These are phyloP conservation scores for Boletales sp. DNA, from an alignment of 768 basidiomycete genomes.

Conservation along the genomic window DNA sequence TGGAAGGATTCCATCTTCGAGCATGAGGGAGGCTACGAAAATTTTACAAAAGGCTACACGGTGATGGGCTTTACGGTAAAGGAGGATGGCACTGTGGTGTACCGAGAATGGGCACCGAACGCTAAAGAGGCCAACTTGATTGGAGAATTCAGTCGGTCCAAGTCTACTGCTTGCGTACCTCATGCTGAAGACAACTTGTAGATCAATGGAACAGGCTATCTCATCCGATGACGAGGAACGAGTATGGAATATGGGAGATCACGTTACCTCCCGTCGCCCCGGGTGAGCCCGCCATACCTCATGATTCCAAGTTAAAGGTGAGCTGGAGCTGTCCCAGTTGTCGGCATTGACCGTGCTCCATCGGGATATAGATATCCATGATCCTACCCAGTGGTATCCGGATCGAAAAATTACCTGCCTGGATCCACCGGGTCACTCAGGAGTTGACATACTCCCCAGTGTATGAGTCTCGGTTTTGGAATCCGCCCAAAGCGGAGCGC, in stretches of 20 bases:
- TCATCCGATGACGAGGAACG: slow-evolving; percentile 81
- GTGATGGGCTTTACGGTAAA: slow-evolving; percentile 72
- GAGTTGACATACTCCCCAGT: slow-evolving; percentile 84
- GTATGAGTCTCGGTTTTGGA: slow-evolving; percentile 99
- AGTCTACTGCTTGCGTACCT: background rate
- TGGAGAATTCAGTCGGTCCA: slow-evolving; percentile 91
- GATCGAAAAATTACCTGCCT: slow-evolving; percentile 89
- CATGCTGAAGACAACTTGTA: slow-evolving; percentile 28
- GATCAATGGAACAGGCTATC: slow-evolving; percentile 85
- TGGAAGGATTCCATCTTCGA: slow-evolving; percentile 76
- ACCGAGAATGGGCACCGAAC: slow-evolving; percentile 97
- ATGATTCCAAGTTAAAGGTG: slow-evolving; percentile 95
- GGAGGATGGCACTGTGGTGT: slow-evolving; percentile 64
- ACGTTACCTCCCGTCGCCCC: slow-evolving; percentile 60
- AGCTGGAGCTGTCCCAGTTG: slow-evolving; percentile 9
- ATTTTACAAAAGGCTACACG: slow-evolving; percentile 56
- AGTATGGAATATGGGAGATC: slow-evolving; percentile 90
- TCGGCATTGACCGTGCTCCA: background rate
- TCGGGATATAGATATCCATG: slow-evolving; percentile 78
- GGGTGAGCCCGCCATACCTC: slow-evolving; percentile 81
- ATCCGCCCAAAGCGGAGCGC: slow-evolving; percentile 67
- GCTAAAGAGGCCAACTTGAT: slow-evolving; percentile 79
- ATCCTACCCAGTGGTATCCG: slow-evolving; percentile 70
- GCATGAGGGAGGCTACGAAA: slow-evolving; percentile 80
- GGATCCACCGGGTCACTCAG: slow-evolving; percentile 95